phyloP scores from a whole-genome alignment of 257 asterid genomes.

The Osmanthus fragrans region DNA sequence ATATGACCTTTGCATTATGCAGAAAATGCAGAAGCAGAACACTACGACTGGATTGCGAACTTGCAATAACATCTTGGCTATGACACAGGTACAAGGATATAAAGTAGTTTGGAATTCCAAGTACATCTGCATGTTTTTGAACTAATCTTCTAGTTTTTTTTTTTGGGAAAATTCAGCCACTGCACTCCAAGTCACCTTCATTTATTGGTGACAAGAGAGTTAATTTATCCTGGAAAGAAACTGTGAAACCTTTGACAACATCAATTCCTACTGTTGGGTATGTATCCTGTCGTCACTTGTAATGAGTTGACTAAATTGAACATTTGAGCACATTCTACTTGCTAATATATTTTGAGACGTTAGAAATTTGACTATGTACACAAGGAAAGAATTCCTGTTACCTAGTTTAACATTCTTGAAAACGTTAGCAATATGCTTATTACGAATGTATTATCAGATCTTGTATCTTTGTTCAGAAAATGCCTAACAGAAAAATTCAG shows the following conservation, averaged over 20 bases:
- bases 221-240: constrained; percentile 85
- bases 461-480: background rate
- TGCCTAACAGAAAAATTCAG: background rate
- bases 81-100: constrained; percentile 62
- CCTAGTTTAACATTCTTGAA: background rate
- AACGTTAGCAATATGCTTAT: background rate
- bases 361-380: background rate
- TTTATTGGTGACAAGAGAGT: constrained; percentile 78
- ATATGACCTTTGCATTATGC: constrained; percentile 34
- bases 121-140: constrained; percentile 8
- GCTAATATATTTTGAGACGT: background rate
- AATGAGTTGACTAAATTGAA: background rate
- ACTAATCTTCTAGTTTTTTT: constrained; percentile 20
- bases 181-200: constrained; percentile 76
- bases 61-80: constrained; percentile 85
- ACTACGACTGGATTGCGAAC: constrained; percentile 71
- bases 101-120: background rate
- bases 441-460: background rate
- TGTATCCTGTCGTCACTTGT: constrained; percentile 23
- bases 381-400: background rate
- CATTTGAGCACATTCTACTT: constrained; percentile 1
- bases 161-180: constrained; percentile 48
- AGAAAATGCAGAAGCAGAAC: constrained; percentile 77
- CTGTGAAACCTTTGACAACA: constrained; percentile 48
- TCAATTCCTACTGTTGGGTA: constrained; percentile 61